Base-by-base conservation (phyloP, 2,329 filamentous ascomycete genomes). In the Colletotrichum cordylinicola region DNA sequence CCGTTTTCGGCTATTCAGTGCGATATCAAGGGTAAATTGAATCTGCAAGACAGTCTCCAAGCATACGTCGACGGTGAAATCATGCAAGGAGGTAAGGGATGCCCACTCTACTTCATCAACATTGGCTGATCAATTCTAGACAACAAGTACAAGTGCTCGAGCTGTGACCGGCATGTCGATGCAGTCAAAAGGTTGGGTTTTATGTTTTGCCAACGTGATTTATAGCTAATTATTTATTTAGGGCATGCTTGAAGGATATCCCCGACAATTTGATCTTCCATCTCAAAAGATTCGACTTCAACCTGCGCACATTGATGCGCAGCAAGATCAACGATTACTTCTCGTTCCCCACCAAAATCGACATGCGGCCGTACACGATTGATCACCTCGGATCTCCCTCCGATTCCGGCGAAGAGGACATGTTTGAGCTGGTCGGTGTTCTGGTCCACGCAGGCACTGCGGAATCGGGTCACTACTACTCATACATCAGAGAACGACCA, bases 271-370 rank as follows among this genome's bases (percentile, higher is more conserved):
- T 99, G 52, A 98, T 98, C 74, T 98, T 98, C 82, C 97, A 98
- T 82, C 87, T 99, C 69, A 99, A 97, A 84, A 90, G 95, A 56
- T 97, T 97, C 80, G 94, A 96, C 76, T 97, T 95, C 82, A 95
- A 96, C 79, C 84, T 96, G 67, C 90, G 91, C 68, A 94, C 94
- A 3, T 90, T 98, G 82, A 91, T 94, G 85, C 90, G 96, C 79
- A 95, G 91, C 85, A 99, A 99, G 86, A 97, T 98, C 84, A 98
- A 99, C 82, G 97, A 98, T 82, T 91, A 95, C 78, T 99, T 99
- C 82, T 91, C 94, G 7, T 99, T 99, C 78, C 96, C 98, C 0
- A 87, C 90, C 15, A 90, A 88, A 65, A 94, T 99, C 75, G 93
- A 99, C 82, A 95, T 99, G 92, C 92, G 92, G 8, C 95, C 94